Percentiles rank a stretch among this genome's conserved stretches.
phyloP scores from a whole-genome alignment of 1,139 yeast species.

The Fermentozyma sake region DNA sequence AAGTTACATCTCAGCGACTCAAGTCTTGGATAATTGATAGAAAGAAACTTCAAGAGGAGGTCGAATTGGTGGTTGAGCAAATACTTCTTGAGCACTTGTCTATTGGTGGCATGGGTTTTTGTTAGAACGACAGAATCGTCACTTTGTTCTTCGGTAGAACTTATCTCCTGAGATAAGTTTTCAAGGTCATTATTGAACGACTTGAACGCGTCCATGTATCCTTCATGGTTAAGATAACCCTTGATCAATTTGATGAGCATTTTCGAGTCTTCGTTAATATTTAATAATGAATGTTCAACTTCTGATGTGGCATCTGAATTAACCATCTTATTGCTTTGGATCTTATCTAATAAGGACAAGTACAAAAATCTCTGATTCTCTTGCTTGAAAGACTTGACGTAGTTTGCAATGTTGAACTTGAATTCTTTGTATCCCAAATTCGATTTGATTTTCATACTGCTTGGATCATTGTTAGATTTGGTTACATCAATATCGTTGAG shows the following conservation, averaged over 20 bases:
- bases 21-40: constrained; percentile 41
- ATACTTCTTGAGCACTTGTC: constrained; percentile 49
- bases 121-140: constrained; percentile 11
- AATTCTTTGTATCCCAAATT: constrained; percentile 74
- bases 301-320: constrained; percentile 4
- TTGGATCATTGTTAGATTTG: constrained; percentile 6
- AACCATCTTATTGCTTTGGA: constrained; percentile 6
- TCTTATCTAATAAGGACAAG: constrained; percentile 15
- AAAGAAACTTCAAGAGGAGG: constrained; percentile 39
- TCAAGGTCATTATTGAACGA: constrained; percentile 44
- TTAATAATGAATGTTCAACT: constrained; percentile 20
- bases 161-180: constrained; percentile 33
- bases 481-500: constrained; percentile 20
- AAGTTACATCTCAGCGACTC: constrained; percentile 36
- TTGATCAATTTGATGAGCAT: constrained; percentile 55
- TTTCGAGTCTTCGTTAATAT: constrained; percentile 23
- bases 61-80: constrained; percentile 48
- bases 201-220: constrained; percentile 62
- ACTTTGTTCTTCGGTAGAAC: constrained; percentile 8
- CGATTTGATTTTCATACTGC: constrained; percentile 36
- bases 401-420: constrained; percentile 65
- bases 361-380: constrained; percentile 20
- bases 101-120: constrained; percentile 37
- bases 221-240: constrained; percentile 70
- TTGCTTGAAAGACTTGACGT: constrained; percentile 44